phyloP scores from a whole-genome alignment of 768 basidiomycete species.

The Tylopilus vinaceipallidus region DNA sequence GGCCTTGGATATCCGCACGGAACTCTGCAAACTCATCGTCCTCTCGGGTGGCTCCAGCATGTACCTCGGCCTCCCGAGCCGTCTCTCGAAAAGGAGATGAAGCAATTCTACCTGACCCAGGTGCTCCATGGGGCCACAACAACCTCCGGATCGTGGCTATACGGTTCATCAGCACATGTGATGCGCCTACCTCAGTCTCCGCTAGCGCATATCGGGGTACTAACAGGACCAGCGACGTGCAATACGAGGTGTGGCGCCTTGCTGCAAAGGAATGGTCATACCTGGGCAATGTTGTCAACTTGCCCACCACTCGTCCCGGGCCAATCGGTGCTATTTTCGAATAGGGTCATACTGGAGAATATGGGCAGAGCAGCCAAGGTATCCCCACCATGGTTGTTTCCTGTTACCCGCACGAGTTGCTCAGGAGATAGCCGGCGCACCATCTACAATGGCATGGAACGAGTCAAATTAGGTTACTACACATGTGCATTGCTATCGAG shows the following conservation, averaged over 20 bases:
- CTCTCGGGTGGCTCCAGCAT: constrained; percentile 97
- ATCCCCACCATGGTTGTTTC: constrained; percentile 49
- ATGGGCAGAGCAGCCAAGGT: too few relatives aligned
- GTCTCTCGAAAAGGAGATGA: constrained; percentile 99
- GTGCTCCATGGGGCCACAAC: constrained; percentile 84
- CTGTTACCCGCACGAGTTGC: not conserved
- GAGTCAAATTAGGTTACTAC: constrained; percentile 71
- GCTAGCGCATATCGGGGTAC: too few relatives aligned
- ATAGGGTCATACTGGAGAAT: constrained; percentile 55
- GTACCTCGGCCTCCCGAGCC: constrained; percentile 96
- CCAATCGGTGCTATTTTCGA: constrained; percentile 76
- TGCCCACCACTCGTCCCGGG: constrained; percentile 63
- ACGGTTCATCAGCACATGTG: constrained; percentile 51
- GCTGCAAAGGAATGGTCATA: constrained; percentile 11
- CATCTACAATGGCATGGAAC: constrained; percentile 63
- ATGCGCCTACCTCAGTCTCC: constrained; percentile 74
- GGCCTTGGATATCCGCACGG: constrained; percentile 83
- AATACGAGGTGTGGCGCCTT: not conserved
- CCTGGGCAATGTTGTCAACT: constrained; percentile 65
- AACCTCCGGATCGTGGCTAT: too few relatives aligned
- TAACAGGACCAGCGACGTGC: constrained; percentile 46
- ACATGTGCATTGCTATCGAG: constrained; percentile 61
- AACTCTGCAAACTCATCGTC: constrained; percentile 97
- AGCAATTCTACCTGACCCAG: constrained; percentile 94
- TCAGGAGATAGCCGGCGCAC: constrained; percentile 33